These are phyloP conservation scores for Fusarium sp. DNA, from an alignment of 2,329 filamentous ascomycete genomes.

Conservation along the genomic window DNA sequence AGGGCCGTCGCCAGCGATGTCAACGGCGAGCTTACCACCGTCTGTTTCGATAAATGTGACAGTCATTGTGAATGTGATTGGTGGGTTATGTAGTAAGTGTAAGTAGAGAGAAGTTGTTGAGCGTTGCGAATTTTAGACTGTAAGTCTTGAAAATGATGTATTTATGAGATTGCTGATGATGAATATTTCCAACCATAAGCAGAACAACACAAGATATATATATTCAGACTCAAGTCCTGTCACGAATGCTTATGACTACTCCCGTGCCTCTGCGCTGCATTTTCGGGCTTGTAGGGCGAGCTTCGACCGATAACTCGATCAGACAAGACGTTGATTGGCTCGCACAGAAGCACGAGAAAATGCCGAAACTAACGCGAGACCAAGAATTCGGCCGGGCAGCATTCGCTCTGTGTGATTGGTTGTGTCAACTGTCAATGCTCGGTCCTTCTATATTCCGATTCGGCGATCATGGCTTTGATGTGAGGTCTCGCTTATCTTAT, in stretches of 20 bases:
- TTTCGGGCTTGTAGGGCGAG: neutral
- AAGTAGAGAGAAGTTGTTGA: neutral
- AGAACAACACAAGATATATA: neutral
- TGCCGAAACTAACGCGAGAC: conserved; percentile 13
- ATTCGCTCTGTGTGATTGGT: neutral
- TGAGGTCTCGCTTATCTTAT: neutral
- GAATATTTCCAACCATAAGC: accelerated
- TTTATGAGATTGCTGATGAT: neutral
- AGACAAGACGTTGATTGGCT: neutral
- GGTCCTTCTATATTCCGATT: neutral
- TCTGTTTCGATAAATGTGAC: conserved; percentile 25
- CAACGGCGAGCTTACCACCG: conserved; percentile 23
- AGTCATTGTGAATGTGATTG: neutral
- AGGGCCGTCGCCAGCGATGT: conserved; percentile 17
- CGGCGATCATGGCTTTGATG: accelerated
- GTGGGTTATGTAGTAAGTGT: neutral
- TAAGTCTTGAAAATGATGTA: accelerated
- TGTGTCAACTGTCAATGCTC: neutral
- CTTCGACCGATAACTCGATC: neutral
- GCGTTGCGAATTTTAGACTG: neutral
- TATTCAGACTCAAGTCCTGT: neutral
- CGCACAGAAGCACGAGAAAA: conserved; percentile 12
- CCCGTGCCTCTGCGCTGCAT: neutral
- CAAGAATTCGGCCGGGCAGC: accelerated
- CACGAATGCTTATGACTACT: neutral